Percentiles rank a stretch among this genome's conserved stretches.
phyloP scores from a whole-genome alignment of 768 basidiomycete genomes.

The Naganishia friedmannii region DNA sequence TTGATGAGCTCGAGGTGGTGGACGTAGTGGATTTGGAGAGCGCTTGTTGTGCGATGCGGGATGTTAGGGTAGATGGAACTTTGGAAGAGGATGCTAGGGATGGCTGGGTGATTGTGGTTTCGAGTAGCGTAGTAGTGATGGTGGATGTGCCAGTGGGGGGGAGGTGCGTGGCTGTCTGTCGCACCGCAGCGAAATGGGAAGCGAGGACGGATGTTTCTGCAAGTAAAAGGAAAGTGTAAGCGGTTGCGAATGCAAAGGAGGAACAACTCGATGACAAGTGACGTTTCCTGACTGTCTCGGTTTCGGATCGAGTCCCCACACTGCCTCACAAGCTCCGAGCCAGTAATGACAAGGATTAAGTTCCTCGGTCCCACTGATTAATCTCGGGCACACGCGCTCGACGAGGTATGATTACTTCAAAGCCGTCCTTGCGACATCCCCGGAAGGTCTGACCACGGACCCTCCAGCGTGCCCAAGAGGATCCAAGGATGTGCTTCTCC shows the following conservation, averaged over 20 bases:
- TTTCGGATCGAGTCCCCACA: no score
- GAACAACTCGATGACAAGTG: neutral
- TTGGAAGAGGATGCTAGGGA: neutral
- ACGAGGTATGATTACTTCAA: no score
- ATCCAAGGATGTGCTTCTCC: no score
- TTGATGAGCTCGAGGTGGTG: neutral
- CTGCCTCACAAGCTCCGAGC: no score
- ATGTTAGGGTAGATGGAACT: neutral
- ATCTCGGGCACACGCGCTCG: no score
- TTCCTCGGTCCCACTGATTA: no score
- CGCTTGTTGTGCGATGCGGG: constrained; percentile 11
- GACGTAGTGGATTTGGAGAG: neutral
- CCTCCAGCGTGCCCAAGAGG: no score
- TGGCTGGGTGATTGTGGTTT: constrained; percentile 14
- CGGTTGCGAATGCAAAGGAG: neutral
- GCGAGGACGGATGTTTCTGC: constrained; percentile 9
- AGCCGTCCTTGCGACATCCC: no score
- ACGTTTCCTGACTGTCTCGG: no score
- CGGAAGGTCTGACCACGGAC: no score
- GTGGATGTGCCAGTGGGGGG: neutral
- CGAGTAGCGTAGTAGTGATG: neutral
- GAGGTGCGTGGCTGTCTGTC: constrained; percentile 3
- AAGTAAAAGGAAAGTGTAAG: neutral
- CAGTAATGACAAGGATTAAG: no score
- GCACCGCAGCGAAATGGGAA: neutral